Conservation (phyloP, 306 rosid species). For the Pyrus pyrifolia region DNA sequence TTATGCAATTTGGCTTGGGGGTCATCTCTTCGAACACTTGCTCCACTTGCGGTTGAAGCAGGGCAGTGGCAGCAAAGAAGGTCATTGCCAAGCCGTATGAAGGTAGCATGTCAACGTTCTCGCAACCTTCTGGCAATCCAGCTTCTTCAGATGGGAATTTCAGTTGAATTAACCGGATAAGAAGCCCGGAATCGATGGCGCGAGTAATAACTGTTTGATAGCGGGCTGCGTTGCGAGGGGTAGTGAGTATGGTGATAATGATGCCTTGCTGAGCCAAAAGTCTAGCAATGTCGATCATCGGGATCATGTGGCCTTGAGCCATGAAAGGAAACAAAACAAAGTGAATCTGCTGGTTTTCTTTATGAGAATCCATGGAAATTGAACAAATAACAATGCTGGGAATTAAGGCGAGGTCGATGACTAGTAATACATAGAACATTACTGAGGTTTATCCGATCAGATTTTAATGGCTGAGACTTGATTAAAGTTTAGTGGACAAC, state of each 20-base stretch:
- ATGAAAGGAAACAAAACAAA: slow-evolving; percentile 20
- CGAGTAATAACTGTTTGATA: slow-evolving; percentile 1
- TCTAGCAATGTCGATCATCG: slow-evolving; percentile 36
- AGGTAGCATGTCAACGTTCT: slow-evolving; percentile 50
- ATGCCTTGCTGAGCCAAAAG: slow-evolving; percentile 13
- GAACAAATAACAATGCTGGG: not conserved
- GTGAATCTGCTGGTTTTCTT: slow-evolving; percentile 11
- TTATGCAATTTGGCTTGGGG: slow-evolving; percentile 54
- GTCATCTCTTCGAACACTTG: slow-evolving; percentile 17
- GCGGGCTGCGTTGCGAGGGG: slow-evolving; percentile 30
- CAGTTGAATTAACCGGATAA: slow-evolving; percentile 14
- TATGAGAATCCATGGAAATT: not conserved
- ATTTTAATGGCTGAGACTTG: too few relatives aligned
- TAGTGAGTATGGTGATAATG: slow-evolving; percentile 28
- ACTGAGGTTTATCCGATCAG: too few relatives aligned
- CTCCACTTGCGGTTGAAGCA: slow-evolving; percentile 35
- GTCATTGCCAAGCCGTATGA: slow-evolving; percentile 15
- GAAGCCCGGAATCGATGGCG: slow-evolving; percentile 4
- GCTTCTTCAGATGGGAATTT: slow-evolving; percentile 11
- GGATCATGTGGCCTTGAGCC: slow-evolving; percentile 41
- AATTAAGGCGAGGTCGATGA: too few relatives aligned
- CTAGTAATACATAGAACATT: too few relatives aligned
- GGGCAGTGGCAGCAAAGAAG: slow-evolving; percentile 19
- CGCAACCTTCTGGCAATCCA: slow-evolving; percentile 54
- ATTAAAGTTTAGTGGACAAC: too few relatives aligned